phyloP scores from a whole-genome alignment of 768 basidiomycete genomes.

The Lactarius psammicola region DNA sequence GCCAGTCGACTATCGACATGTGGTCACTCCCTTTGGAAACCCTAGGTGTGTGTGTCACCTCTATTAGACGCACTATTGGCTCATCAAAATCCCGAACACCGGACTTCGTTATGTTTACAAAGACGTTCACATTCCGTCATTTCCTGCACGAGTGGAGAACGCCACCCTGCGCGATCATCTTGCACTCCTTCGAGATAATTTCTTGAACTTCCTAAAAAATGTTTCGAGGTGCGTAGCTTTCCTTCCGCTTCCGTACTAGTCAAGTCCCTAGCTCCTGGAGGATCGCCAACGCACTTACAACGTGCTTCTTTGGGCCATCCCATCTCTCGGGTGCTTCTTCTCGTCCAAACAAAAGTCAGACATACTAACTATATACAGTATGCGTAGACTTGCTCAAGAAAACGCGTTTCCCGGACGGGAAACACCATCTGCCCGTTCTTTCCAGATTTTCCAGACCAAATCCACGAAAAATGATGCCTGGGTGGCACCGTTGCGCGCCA shows the following conservation, averaged over 20 bases:
- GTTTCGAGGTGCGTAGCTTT: slow-evolving; percentile 20
- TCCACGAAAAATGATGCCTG: slow-evolving; percentile 24
- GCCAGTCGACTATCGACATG: slow-evolving; percentile 11
- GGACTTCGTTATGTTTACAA: background rate
- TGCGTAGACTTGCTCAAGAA: slow-evolving; percentile 26
- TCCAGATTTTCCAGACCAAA: slow-evolving; percentile 23
- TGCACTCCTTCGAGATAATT: slow-evolving; percentile 16
- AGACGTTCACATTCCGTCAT: slow-evolving; percentile 27
- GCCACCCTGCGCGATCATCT: slow-evolving; percentile 21
- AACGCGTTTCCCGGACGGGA: slow-evolving; percentile 17
- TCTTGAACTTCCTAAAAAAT: slow-evolving; percentile 23
- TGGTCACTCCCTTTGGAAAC: slow-evolving; percentile 23
- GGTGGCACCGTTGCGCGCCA: slow-evolving; percentile 25
- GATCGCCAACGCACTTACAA: background rate
- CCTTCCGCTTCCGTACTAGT: slow-evolving; percentile 8
- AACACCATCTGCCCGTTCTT: slow-evolving; percentile 18
- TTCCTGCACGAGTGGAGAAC: slow-evolving; percentile 9
- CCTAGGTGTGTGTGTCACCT: slow-evolving; percentile 17
- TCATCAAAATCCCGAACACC: background rate
- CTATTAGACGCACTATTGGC: background rate
- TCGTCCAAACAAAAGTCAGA: background rate
- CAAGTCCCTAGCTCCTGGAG: slow-evolving; percentile 18
- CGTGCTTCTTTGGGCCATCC: slow-evolving; percentile 5
- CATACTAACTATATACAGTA: slow-evolving; percentile 24
- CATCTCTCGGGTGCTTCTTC: slow-evolving; percentile 4